Conservation (phyloP, 2,329 filamentous ascomycete species). For the Karstenula rhodostoma region DNA sequence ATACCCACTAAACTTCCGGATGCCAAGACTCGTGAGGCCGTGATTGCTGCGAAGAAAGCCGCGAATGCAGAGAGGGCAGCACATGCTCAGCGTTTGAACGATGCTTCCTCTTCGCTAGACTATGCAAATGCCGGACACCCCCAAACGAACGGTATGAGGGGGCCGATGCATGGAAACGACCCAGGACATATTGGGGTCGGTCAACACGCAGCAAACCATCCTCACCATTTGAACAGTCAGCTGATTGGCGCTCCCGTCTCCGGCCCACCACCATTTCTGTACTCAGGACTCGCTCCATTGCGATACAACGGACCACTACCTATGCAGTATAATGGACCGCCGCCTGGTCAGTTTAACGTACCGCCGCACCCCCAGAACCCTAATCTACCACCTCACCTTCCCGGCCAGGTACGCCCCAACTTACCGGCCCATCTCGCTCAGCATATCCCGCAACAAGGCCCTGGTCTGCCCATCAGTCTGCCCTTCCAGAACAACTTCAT, state of each 20-base stretch:
- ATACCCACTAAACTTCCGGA: slow-evolving; percentile 85
- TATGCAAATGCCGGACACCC: slow-evolving; percentile 29
- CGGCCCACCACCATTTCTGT: neutral
- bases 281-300: neutral
- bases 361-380: slow-evolving; percentile 11
- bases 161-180: slow-evolving; percentile 3
- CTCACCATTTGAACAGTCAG: neutral
- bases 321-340: neutral
- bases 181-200: neutral
- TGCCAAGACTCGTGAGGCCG: slow-evolving; percentile 44
- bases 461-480: slow-evolving; percentile 31
- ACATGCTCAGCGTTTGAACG: slow-evolving; percentile 58
- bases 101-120: slow-evolving; percentile 35
- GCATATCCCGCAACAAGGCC: slow-evolving; percentile 27
- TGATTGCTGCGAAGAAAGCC: slow-evolving; percentile 66
- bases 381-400: slow-evolving; percentile 18
- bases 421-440: slow-evolving; percentile 35
- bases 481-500: slow-evolving; percentile 51
- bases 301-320: neutral
- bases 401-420: slow-evolving; percentile 13
- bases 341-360: slow-evolving; percentile 2
- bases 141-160: slow-evolving; percentile 28
- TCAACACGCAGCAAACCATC: neutral
- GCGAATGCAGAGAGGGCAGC: slow-evolving; percentile 78
- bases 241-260: neutral